phyloP scores from a whole-genome alignment of 108 stramenopile species.

The Discostella stelligeroides region DNA sequence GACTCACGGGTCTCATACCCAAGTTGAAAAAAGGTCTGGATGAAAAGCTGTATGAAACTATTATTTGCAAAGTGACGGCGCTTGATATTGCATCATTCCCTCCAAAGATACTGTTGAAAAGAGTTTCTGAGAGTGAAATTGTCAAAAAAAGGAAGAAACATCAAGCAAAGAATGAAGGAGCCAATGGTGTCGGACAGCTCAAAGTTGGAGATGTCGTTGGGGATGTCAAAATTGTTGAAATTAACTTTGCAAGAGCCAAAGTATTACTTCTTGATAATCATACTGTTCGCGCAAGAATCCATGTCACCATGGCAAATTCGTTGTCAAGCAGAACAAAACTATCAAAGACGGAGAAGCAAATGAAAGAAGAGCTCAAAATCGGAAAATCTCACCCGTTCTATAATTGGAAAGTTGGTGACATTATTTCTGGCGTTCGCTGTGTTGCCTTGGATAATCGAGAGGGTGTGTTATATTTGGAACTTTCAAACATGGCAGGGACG shows the following conservation, averaged over 20 bases:
- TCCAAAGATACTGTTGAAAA: slow-evolving; percentile 66
- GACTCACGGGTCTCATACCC: slow-evolving; percentile 80
- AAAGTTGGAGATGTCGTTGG: slow-evolving; percentile 61
- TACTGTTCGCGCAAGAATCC: slow-evolving; percentile 53
- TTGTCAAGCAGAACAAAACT: slow-evolving; percentile 23
- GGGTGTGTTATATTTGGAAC: slow-evolving; percentile 59
- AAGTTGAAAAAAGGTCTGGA: slow-evolving; percentile 78
- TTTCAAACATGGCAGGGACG: slow-evolving; percentile 39
- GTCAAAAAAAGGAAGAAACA: slow-evolving; percentile 29
- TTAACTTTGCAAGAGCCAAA: slow-evolving; percentile 61
- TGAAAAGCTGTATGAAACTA: slow-evolving; percentile 61
- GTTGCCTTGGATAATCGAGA: slow-evolving; percentile 52
- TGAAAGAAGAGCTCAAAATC: slow-evolving; percentile 52
- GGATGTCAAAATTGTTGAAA: slow-evolving; percentile 53
- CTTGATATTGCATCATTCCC: slow-evolving; percentile 69
- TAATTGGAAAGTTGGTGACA: slow-evolving; percentile 57
- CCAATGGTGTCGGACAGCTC: slow-evolving; percentile 5
- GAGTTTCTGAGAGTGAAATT: slow-evolving; percentile 35
- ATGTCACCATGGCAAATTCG: slow-evolving; percentile 71
- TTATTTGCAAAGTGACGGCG: slow-evolving; percentile 68
- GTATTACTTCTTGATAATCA: slow-evolving; percentile 50
- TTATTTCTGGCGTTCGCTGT: slow-evolving; percentile 57
- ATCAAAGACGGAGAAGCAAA: slow-evolving; percentile 48
- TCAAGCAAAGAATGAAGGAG: slow-evolving; percentile 12
- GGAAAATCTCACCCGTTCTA: slow-evolving; percentile 76